These are phyloP conservation scores for Aaosphaeria arxii DNA, from an alignment of 2,329 filamentous ascomycete genomes.

Conservation along the genomic window DNA sequence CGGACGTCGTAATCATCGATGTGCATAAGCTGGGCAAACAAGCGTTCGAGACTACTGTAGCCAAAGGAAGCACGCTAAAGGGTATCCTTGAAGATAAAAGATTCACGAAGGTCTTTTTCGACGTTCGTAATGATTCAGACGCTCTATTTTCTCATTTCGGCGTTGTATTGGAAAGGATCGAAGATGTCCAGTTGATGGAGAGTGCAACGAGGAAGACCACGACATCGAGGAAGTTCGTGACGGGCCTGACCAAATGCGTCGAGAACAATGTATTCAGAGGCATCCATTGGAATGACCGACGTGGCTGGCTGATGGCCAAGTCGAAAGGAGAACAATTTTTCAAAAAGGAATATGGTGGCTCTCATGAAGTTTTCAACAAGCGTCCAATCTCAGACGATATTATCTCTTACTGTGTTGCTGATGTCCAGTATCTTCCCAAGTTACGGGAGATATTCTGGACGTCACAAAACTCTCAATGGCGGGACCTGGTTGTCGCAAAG, in stretches of 20 bases:
- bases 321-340: constrained; percentile 19
- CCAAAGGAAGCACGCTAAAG: constrained; percentile 19
- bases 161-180: constrained; percentile 10
- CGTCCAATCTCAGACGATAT: constrained; percentile 24
- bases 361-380: constrained; percentile 24
- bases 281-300: background rate
- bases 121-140: constrained; percentile 26
- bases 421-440: constrained; percentile 17
- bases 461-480: background rate
- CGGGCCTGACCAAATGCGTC: constrained; percentile 11
- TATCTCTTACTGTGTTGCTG: constrained; percentile 20
- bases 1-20: constrained; percentile 26
- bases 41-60: constrained; percentile 23
- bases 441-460: too few species aligned
- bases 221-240: constrained; percentile 6
- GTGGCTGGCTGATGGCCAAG: constrained; percentile 13
- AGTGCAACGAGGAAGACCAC: constrained; percentile 7
- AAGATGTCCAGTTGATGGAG: constrained; percentile 22
- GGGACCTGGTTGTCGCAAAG: too few species aligned
- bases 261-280: constrained; percentile 1
- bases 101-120: constrained; percentile 27
- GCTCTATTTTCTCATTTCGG: constrained; percentile 16
- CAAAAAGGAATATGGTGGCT: constrained; percentile 18
- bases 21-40: constrained; percentile 18
- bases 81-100: constrained; percentile 21